These are phyloP conservation scores for Cutaneotrichosporon sp. DNA, from an alignment of 1,284 basidiomycete species.

Conservation along the genomic window DNA sequence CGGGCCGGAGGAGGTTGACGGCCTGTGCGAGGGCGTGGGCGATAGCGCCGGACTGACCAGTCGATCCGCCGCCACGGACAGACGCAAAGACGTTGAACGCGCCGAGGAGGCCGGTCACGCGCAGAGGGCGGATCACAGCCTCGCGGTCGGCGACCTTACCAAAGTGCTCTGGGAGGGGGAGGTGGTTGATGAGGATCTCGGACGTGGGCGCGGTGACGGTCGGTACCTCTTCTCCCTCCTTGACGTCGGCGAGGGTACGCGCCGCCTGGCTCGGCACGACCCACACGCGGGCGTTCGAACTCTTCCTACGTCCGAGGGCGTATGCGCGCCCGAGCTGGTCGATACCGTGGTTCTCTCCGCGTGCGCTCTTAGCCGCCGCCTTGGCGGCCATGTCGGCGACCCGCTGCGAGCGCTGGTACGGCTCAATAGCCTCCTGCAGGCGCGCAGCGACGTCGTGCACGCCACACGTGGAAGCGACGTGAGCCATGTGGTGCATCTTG, in stretches of 20 bases:
- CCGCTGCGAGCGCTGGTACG: constrained; percentile 61
- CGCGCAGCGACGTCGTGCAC: constrained; percentile 61
- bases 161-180: constrained; percentile 77
- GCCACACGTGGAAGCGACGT: constrained; percentile 67
- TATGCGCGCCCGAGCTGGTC: constrained; percentile 78
- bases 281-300: constrained; percentile 86
- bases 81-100: constrained; percentile 91
- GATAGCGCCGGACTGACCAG: constrained; percentile 88
- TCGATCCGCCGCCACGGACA: constrained; percentile 81
- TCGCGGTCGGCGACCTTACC: constrained; percentile 73
- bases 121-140: constrained; percentile 74
- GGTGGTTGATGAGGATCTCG: constrained; percentile 78
- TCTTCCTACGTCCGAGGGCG: constrained; percentile 79
- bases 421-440: constrained; percentile 60
- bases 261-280: constrained; percentile 69
- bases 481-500: constrained; percentile 69
- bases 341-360: constrained; percentile 54
- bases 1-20: constrained; percentile 68
- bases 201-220: constrained; percentile 54
- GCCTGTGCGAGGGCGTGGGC: constrained; percentile 81
- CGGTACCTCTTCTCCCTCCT: constrained; percentile 4
- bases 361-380: constrained; percentile 2
- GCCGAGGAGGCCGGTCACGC: constrained; percentile 78
- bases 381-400: constrained; percentile 4
- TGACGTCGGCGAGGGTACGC: constrained; percentile 10